phyloP scores from a whole-genome alignment of 108 stramenopile genomes.

The Fragilaria crotonensis region DNA sequence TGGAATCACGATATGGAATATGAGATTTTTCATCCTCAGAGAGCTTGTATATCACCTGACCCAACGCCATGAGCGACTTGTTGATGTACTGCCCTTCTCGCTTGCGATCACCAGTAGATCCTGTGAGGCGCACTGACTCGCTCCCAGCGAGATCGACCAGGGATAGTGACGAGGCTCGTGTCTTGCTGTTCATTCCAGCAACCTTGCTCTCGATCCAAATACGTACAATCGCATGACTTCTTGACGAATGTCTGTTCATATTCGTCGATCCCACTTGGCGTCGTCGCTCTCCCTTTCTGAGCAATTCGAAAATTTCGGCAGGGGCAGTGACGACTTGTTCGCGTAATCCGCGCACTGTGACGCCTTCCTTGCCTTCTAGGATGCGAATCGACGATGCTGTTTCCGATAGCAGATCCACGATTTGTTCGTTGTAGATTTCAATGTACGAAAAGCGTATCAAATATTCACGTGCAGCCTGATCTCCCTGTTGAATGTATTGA shows the following conservation, averaged over 20 bases:
- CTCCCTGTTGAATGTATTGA: slow-evolving; percentile 31
- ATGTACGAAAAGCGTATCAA: slow-evolving; percentile 81
- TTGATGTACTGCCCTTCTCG: slow-evolving; percentile 98
- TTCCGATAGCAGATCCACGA: slow-evolving; percentile 77
- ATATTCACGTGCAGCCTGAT: slow-evolving; percentile 48
- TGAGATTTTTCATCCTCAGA: slow-evolving; percentile 37
- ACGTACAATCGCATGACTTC: slow-evolving; percentile 89
- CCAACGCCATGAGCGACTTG: slow-evolving; percentile 89
- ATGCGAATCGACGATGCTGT: slow-evolving; percentile 45
- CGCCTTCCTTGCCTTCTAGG: slow-evolving; percentile 74
- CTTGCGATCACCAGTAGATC: slow-evolving; percentile 71
- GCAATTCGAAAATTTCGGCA: slow-evolving; percentile 73
- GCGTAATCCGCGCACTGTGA: slow-evolving; percentile 76
- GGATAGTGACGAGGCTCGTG: slow-evolving; percentile 42
- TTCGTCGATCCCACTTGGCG: slow-evolving; percentile 85
- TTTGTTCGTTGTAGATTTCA: slow-evolving; percentile 92
- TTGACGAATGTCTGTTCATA: slow-evolving; percentile 83
- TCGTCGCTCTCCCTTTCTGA: slow-evolving; percentile 66
- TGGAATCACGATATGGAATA: slow-evolving; percentile 84
- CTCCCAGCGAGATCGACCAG: slow-evolving; percentile 84
- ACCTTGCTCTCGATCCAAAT: slow-evolving; percentile 77
- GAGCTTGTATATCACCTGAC: slow-evolving; percentile 83
- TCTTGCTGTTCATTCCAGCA: slow-evolving; percentile 16
- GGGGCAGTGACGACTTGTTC: slow-evolving; percentile 83
- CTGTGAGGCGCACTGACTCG: slow-evolving; percentile 73